Percentiles rank a stretch among this genome's conserved stretches.
These are phyloP conservation scores for Bondarzewia mesenterica DNA, from an alignment of 1,284 basidiomycete species.

Conservation along the genomic window DNA sequence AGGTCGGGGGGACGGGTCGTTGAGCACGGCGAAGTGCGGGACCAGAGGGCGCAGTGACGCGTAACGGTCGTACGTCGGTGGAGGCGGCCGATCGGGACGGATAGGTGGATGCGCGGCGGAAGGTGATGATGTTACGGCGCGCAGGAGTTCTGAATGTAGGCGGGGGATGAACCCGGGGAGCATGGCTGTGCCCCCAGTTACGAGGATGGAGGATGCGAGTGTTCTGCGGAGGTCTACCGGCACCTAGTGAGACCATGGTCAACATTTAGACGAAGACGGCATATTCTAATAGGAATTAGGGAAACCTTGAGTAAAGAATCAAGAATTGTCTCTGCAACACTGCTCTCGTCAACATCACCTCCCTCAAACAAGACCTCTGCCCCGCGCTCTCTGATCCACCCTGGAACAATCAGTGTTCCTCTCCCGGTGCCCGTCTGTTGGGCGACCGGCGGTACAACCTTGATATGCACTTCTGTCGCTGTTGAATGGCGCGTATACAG, in stretches of 20 bases:
- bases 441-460: conserved; percentile 52
- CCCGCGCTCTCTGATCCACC: conserved; percentile 90
- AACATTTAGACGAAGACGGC: conserved; percentile 1
- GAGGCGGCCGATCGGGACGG: conserved; percentile 31
- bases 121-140: conserved; percentile 40
- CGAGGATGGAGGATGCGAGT: conserved; percentile 74
- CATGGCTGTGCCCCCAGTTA: conserved; percentile 86
- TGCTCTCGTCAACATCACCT: conserved; percentile 80
- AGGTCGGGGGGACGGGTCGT: conserved; percentile 58
- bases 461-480: conserved; percentile 61
- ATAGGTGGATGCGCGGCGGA: conserved; percentile 23
- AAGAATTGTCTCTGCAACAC: conserved; percentile 74
- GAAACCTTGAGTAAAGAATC: conserved; percentile 70
- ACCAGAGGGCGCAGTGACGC: conserved; percentile 60
- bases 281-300: background rate
- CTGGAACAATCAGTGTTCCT: conserved; percentile 83
- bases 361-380: conserved; percentile 88
- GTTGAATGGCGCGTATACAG: conserved; percentile 69
- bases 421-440: conserved; percentile 62
- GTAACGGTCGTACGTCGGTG: conserved; percentile 63
- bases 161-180: conserved; percentile 88
- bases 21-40: conserved; percentile 71
- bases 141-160: conserved; percentile 67
- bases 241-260: no score
- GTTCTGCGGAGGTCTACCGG: conserved; percentile 84